These are phyloP conservation scores for Toxoplasma gondii DNA, from an alignment of 169 alveolate genomes.

Conservation along the genomic window DNA sequence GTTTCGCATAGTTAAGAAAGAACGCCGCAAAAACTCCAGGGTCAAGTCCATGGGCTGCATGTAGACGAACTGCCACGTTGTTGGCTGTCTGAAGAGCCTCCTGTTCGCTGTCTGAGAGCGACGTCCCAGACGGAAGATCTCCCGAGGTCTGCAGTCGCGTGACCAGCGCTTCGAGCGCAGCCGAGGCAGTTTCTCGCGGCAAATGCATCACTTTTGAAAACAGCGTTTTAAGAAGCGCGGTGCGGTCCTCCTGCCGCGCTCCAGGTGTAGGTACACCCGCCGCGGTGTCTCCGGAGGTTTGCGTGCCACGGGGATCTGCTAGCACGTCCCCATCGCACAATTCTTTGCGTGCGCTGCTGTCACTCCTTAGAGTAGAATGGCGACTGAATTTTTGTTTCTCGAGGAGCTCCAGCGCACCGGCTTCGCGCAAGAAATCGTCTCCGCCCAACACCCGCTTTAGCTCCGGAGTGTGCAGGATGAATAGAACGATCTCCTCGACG, in stretches of 20 bases:
- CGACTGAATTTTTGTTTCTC: neutral
- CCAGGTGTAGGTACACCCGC: neutral
- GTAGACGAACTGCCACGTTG: conserved; percentile 36
- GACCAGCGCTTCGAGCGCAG: neutral
- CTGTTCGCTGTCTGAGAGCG: neutral
- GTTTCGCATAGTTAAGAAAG: conserved; percentile 43
- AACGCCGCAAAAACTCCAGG: conserved; percentile 60
- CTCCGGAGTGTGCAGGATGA: conserved; percentile 50
- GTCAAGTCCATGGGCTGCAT: conserved; percentile 50
- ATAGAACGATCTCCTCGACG: neutral
- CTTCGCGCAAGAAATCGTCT: neutral
- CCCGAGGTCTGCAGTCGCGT: neutral
- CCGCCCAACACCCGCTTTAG: conserved; percentile 29
- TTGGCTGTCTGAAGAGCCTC: neutral
- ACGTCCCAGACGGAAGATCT: neutral
- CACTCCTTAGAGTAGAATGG: neutral
- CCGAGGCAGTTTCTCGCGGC: neutral
- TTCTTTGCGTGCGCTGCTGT: too few relatives aligned
- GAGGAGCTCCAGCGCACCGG: neutral
- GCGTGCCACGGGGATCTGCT: too few relatives aligned
- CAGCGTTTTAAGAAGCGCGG: neutral
- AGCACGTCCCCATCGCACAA: too few relatives aligned
- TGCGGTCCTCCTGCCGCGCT: neutral
- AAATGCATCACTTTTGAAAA: neutral
- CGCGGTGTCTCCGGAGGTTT: too few relatives aligned